Evolutionary conservation across 2,329 filamentous ascomycete genomes (phyloP).

Genomic region (Sporothrix protearum): DNA sequence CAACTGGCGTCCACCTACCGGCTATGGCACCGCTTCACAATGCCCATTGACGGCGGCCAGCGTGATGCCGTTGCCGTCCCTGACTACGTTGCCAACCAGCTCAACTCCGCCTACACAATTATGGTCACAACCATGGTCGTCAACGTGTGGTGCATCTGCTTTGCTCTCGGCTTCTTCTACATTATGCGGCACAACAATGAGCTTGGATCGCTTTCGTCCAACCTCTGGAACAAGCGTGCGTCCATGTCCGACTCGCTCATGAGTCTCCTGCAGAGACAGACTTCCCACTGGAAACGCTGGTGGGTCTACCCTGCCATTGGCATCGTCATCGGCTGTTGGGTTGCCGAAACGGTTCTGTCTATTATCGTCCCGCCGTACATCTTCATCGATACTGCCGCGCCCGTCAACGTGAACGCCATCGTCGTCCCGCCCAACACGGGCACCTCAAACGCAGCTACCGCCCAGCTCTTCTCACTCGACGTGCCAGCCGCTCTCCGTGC

Average conservation of each 20-base stretch:
- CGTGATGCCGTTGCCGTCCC: constrained; percentile 24
- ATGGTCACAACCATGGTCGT: constrained; percentile 26
- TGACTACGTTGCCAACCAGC: constrained; percentile 25
- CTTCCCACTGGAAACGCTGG: constrained; percentile 24
- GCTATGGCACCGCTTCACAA: constrained; percentile 25
- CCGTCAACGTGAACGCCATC: constrained; percentile 24
- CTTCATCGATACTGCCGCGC: constrained; percentile 25
- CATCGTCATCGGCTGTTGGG: constrained; percentile 25
- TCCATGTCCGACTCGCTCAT: constrained; percentile 26
- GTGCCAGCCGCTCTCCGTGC: constrained; percentile 72
- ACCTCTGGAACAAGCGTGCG: constrained; percentile 26
- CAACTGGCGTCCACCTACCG: constrained; percentile 25
- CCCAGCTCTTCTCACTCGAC: constrained; percentile 26
- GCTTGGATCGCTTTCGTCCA: constrained; percentile 24
- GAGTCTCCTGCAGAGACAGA: constrained; percentile 18
- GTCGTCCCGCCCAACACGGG: constrained; percentile 25
- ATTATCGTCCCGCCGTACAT: constrained; percentile 24
- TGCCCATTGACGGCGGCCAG: constrained; percentile 24
- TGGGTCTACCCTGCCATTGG: constrained; percentile 26
- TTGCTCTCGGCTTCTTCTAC: constrained; percentile 26
- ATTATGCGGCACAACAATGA: constrained; percentile 27
- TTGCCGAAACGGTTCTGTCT: constrained; percentile 23
- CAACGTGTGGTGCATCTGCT: constrained; percentile 26
- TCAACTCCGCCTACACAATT: constrained; percentile 25
- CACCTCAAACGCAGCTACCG: constrained; percentile 20